A percentile compares a stretch with the other conserved stretches of the same genome.
phyloP scores from a whole-genome alignment of 805 yeast species.

The Teunomyces funiuensis region DNA sequence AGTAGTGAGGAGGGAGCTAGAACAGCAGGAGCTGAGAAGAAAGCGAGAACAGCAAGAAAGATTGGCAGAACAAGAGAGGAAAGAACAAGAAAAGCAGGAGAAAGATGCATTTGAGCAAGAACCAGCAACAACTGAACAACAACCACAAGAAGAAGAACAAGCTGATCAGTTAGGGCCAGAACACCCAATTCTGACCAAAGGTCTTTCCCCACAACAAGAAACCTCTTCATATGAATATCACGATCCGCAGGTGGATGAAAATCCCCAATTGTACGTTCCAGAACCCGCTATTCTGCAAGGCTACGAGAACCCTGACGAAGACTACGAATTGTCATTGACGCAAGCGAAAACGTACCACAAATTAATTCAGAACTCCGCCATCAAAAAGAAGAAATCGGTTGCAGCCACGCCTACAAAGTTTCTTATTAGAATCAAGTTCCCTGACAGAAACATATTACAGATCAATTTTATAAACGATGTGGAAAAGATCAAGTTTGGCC shows the following conservation, averaged over 20 bases:
- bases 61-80: slow-evolving; percentile 9
- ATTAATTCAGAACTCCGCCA: slow-evolving; percentile 28
- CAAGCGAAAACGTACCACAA: slow-evolving; percentile 41
- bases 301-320: slow-evolving; percentile 44
- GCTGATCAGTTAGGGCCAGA: not conserved
- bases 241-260: slow-evolving; percentile 6
- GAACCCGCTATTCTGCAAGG: slow-evolving; percentile 6
- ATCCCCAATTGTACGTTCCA: slow-evolving; percentile 24
- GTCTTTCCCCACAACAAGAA: not conserved
- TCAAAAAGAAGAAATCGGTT: slow-evolving; percentile 14
- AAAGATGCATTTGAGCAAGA: slow-evolving; percentile 4
- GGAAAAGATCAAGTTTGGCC: slow-evolving; percentile 30
- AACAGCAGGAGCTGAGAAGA: slow-evolving; percentile 13
- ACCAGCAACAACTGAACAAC: not conserved
- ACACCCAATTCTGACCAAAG: not conserved
- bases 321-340: slow-evolving; percentile 37
- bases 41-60: slow-evolving; percentile 13
- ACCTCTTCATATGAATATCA: not conserved
- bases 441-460: slow-evolving; percentile 38
- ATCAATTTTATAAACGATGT: slow-evolving; percentile 27
- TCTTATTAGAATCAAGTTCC: slow-evolving; percentile 37
- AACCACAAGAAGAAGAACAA: slow-evolving; percentile 1
- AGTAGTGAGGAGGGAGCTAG: slow-evolving; percentile 18
- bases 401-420: slow-evolving; percentile 23
- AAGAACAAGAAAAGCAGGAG: slow-evolving; percentile 4